Conservation (phyloP, 345 rosid species). For the Dovyalis caffra region DNA sequence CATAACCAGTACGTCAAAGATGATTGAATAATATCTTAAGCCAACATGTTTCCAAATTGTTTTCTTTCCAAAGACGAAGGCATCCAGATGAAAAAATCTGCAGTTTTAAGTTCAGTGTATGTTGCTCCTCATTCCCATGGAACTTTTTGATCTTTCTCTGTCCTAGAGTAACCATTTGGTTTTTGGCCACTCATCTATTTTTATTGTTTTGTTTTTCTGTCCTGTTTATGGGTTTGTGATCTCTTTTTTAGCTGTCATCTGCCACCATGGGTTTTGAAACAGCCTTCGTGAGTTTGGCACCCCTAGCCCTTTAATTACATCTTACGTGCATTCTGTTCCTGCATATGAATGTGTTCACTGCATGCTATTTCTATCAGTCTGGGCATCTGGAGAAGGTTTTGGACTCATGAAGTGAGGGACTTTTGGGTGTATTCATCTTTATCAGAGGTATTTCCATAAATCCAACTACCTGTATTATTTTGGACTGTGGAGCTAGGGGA, state of each 20-base stretch:
- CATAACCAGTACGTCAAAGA: background rate
- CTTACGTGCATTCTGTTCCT: background rate
- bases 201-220: background rate
- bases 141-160: background rate
- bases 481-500: background rate
- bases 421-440: background rate
- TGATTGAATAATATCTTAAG: background rate
- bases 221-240: background rate
- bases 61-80: background rate
- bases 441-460: too few species aligned
- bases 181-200: background rate
- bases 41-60: background rate
- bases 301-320: background rate
- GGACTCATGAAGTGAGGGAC: background rate
- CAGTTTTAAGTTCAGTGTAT: background rate
- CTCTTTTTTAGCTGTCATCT: background rate
- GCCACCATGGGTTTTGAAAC: background rate
- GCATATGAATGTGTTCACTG: background rate
- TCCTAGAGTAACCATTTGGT: background rate
- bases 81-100: background rate
- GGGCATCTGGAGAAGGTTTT: too few species aligned
- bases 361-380: background rate
- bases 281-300: background rate
- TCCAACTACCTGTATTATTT: background rate
- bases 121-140: background rate